Evolutionary conservation across 768 basidiomycete genomes (phyloP).

Genomic region (Terana coerulea): DNA sequence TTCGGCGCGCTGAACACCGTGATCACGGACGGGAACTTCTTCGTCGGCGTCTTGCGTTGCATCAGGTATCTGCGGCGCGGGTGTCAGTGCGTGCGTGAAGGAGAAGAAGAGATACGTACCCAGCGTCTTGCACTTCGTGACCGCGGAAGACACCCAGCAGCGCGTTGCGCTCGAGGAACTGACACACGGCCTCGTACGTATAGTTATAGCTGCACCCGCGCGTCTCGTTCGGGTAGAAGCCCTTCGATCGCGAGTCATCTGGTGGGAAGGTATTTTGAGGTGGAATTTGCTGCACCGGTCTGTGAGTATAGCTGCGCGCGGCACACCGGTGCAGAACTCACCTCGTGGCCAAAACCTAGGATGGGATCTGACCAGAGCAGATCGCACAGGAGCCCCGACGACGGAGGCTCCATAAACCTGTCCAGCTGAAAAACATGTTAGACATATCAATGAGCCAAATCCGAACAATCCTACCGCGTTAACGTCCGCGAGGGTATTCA

Average conservation of each 20-base stretch:
- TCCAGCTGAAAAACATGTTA: constrained; percentile 68
- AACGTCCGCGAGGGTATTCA: constrained; percentile 76
- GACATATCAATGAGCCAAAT: background rate
- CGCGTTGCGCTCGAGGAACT: constrained; percentile 89
- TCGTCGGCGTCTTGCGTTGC: constrained; percentile 8
- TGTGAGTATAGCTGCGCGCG: too few relatives aligned
- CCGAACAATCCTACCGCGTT: constrained; percentile 40
- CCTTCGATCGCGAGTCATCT: background rate
- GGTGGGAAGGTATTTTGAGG: too few relatives aligned
- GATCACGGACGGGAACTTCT: constrained; percentile 13
- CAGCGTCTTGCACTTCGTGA: constrained; percentile 96
- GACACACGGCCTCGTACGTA: constrained; percentile 88
- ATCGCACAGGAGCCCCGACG: constrained; percentile 88
- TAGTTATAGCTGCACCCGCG: constrained; percentile 91
- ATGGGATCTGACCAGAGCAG: constrained; percentile 96
- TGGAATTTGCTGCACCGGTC: too few relatives aligned
- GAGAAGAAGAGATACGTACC: constrained; percentile 51
- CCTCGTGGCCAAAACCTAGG: constrained; percentile 82
- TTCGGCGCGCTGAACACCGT: constrained; percentile 90
- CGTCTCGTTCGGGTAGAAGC: constrained; percentile 75
- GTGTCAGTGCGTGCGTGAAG: background rate
- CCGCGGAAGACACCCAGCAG: constrained; percentile 91
- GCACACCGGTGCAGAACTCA: too few relatives aligned
- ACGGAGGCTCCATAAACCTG: constrained; percentile 92
- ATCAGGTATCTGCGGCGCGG: constrained; percentile 26